These are phyloP conservation scores for Ulmus americana DNA, from an alignment of 331 rosid genomes.

Conservation along the genomic window DNA sequence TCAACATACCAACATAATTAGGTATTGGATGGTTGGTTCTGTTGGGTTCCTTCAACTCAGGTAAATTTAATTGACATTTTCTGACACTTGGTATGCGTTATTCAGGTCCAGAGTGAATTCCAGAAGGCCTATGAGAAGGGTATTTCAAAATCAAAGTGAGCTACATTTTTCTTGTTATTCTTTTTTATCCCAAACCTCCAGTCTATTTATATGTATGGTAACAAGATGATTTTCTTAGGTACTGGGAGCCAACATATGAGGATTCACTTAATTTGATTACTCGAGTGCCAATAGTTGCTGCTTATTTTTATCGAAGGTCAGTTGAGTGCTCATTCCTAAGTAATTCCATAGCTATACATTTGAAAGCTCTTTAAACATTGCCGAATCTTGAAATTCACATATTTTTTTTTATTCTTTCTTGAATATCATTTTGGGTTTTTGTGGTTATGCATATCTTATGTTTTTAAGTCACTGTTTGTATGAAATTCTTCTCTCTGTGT, in stretches of 20 bases:
- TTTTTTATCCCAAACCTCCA: slow-evolving; percentile 12
- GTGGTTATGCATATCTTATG: neutral
- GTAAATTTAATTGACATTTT: slow-evolving; percentile 13
- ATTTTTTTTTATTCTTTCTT: neutral
- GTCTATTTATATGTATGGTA: slow-evolving; percentile 24
- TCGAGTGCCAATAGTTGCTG: slow-evolving; percentile 77
- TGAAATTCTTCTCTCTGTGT: neutral
- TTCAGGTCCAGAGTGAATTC: slow-evolving; percentile 89
- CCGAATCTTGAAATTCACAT: neutral
- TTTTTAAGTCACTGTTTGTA: neutral
- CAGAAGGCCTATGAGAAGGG: slow-evolving; percentile 86
- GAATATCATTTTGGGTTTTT: neutral
- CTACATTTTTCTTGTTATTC: slow-evolving; percentile 8
- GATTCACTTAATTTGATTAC: slow-evolving; percentile 87
- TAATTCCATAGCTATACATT: neutral
- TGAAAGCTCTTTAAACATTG: neutral
- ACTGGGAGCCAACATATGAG: slow-evolving; percentile 98
- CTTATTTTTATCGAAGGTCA: slow-evolving; percentile 84
- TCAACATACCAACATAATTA: neutral
- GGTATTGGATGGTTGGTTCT: slow-evolving; percentile 9
- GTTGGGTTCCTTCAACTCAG: slow-evolving; percentile 1
- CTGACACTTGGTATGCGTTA: slow-evolving; percentile 15
- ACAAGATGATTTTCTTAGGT: slow-evolving; percentile 41
- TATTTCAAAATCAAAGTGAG: slow-evolving; percentile 64
- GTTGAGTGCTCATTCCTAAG: slow-evolving; percentile 23